Conservation (phyloP, 352 stramenopile species). For the Phytopythium montanum region DNA sequence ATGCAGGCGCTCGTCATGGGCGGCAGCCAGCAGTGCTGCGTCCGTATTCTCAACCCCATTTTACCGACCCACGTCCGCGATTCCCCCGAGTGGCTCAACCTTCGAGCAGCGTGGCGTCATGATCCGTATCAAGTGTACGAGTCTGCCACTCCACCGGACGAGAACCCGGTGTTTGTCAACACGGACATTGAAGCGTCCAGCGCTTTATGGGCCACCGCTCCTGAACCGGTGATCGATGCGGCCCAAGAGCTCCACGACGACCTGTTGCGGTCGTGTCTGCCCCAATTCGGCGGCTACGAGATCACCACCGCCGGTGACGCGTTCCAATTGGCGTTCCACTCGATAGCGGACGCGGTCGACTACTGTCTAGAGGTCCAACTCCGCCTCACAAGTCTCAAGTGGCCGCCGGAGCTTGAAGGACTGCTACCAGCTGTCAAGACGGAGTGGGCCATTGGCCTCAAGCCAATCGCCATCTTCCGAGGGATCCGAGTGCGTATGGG, state of each 20-base stretch:
- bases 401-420: conserved; percentile 49
- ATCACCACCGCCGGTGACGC: conserved; percentile 72
- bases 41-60: conserved; percentile 45
- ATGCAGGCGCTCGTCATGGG: conserved; percentile 64
- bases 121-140: conserved; percentile 36
- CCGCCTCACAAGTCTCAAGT: conserved; percentile 50
- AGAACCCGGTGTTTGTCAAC: conserved; percentile 63
- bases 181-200: conserved; percentile 81
- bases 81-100: conserved; percentile 41
- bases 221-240: conserved; percentile 49
- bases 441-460: conserved; percentile 38
- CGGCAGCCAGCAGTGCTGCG: conserved; percentile 58
- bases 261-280: conserved; percentile 43
- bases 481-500: conserved; percentile 76
- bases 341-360: conserved; percentile 47
- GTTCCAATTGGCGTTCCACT: conserved; percentile 76
- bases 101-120: conserved; percentile 28
- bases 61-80: conserved; percentile 51
- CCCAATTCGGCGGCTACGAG: conserved; percentile 64
- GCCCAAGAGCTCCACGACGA: conserved; percentile 64
- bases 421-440: conserved; percentile 55
- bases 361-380: conserved; percentile 72
- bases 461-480: conserved; percentile 47
- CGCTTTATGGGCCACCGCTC: conserved; percentile 56
- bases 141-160: conserved; percentile 21